Conservation (phyloP, 352 stramenopile species). For the Phytophthora meadii region DNA sequence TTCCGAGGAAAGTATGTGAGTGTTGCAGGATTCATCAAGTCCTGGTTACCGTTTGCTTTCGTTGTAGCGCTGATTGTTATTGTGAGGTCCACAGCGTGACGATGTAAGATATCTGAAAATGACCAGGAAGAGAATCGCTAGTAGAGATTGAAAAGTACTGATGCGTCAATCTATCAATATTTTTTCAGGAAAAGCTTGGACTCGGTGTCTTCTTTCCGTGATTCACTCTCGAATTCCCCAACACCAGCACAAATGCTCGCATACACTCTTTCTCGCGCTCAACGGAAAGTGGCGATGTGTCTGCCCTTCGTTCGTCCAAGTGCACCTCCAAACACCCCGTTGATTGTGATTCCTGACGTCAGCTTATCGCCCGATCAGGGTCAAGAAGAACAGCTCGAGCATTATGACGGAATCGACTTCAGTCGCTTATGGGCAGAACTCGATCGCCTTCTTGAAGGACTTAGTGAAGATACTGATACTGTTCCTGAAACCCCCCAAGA, state of each 20-base stretch:
- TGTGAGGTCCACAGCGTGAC: conserved; percentile 36
- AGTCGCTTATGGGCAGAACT: conserved; percentile 25
- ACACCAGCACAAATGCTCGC: conserved; percentile 19
- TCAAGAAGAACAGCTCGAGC: conserved; percentile 6
- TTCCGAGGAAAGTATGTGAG: conserved; percentile 68
- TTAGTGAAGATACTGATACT: conserved; percentile 15
- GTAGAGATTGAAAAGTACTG: too few relatives aligned
- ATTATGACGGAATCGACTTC: conserved; percentile 37
- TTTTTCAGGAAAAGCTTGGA: background rate
- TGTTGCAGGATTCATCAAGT: conserved; percentile 41
- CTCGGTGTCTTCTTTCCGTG: conserved; percentile 7
- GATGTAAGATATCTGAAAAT: background rate
- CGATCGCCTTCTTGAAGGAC: conserved; percentile 31
- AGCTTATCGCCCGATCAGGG: background rate
- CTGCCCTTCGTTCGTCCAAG: background rate
- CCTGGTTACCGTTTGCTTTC: conserved; percentile 46
- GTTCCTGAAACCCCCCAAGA: background rate
- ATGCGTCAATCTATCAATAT: too few relatives aligned
- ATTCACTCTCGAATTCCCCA: conserved; percentile 10
- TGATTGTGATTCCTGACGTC: conserved; percentile 3
- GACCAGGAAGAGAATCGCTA: too few relatives aligned
- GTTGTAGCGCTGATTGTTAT: conserved; percentile 36
- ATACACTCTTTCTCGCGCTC: conserved; percentile 17
- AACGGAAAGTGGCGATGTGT: conserved; percentile 2
- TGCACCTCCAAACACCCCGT: conserved; percentile 4